Evolutionary conservation across 2,329 filamentous ascomycete species (phyloP).

Genomic region (Apiospora pterosperma): DNA sequence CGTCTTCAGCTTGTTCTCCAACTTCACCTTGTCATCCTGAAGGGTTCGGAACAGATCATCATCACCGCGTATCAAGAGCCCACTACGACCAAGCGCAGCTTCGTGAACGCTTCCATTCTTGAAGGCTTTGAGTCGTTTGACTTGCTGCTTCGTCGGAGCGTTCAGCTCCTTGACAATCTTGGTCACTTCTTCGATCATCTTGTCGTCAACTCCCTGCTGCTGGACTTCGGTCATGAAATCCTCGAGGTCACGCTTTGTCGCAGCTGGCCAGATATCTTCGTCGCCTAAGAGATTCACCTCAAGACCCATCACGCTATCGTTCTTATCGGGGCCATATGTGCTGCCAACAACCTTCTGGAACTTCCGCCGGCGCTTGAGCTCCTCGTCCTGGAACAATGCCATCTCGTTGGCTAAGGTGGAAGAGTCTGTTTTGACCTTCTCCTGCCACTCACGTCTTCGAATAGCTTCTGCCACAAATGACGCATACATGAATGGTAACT

Average conservation of each 20-base stretch:
- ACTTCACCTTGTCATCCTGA: constrained; percentile 76
- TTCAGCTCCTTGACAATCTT: constrained; percentile 78
- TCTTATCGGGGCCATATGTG: constrained; percentile 62
- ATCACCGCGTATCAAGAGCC: constrained; percentile 79
- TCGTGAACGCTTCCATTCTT: constrained; percentile 96
- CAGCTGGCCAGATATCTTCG: constrained; percentile 75
- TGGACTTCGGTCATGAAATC: constrained; percentile 68
- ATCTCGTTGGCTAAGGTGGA: constrained; percentile 88
- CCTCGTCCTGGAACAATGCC: constrained; percentile 87
- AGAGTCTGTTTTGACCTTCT: constrained; percentile 86
- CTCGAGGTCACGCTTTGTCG: constrained; percentile 72
- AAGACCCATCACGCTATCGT: constrained; percentile 70
- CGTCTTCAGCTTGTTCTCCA: constrained; percentile 74
- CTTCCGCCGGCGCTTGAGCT: constrained; percentile 80
- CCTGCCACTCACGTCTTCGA: constrained; percentile 82
- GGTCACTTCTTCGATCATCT: constrained; percentile 66
- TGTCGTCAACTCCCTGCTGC: constrained; percentile 60
- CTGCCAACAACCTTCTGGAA: constrained; percentile 86
- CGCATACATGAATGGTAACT: constrained; percentile 85
- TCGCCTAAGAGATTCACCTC: constrained; percentile 83
- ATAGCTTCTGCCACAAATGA: constrained; percentile 85
- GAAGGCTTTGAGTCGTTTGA: constrained; percentile 85
- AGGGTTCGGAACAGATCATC: constrained; percentile 75
- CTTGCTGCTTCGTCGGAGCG: constrained; percentile 80
- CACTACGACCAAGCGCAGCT: constrained; percentile 80